Percentiles rank a stretch among this genome's conserved stretches.
phyloP scores from a whole-genome alignment of 371 early-diverging fungal genomes.

The Rhizopus delemar region DNA sequence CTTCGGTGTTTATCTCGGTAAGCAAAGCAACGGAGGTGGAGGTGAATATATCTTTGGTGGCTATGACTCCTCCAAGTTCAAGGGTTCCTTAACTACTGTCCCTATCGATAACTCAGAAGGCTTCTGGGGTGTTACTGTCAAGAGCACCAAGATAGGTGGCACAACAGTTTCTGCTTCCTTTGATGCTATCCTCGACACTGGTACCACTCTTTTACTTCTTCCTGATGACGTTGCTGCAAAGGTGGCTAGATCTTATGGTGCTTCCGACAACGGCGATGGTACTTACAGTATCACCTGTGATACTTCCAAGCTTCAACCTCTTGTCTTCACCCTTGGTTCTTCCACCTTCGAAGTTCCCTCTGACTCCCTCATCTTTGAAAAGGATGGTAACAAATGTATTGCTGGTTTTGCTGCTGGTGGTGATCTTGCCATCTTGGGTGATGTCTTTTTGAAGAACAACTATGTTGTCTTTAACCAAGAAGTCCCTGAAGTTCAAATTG shows the following conservation, averaged over 20 bases:
- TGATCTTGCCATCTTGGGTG: slow-evolving; percentile 39
- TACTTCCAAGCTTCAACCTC: slow-evolving; percentile 19
- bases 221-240: slow-evolving; percentile 40
- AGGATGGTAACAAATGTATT: slow-evolving; percentile 15
- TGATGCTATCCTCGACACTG: slow-evolving; percentile 63
- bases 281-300: slow-evolving; percentile 28
- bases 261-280: slow-evolving; percentile 30
- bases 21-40: slow-evolving; percentile 35
- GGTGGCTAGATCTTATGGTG: slow-evolving; percentile 24
- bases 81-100: slow-evolving; percentile 53
- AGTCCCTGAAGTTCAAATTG: slow-evolving; percentile 26
- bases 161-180: slow-evolving; percentile 14
- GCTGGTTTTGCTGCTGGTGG: slow-evolving; percentile 23
- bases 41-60: slow-evolving; percentile 57
- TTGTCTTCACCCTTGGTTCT: slow-evolving; percentile 23
- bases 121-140: slow-evolving; percentile 52
- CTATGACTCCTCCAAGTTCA: slow-evolving; percentile 41
- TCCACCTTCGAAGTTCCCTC: slow-evolving; percentile 23
- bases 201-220: slow-evolving; percentile 63
- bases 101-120: slow-evolving; percentile 44
- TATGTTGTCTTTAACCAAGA: slow-evolving; percentile 42
- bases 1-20: slow-evolving; percentile 39
- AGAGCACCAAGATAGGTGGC: slow-evolving; percentile 25
- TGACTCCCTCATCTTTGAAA: slow-evolving; percentile 22
- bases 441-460: slow-evolving; percentile 50